These are phyloP conservation scores for Kodamaea suecica DNA, from an alignment of 1,139 yeast genomes.

Conservation along the genomic window DNA sequence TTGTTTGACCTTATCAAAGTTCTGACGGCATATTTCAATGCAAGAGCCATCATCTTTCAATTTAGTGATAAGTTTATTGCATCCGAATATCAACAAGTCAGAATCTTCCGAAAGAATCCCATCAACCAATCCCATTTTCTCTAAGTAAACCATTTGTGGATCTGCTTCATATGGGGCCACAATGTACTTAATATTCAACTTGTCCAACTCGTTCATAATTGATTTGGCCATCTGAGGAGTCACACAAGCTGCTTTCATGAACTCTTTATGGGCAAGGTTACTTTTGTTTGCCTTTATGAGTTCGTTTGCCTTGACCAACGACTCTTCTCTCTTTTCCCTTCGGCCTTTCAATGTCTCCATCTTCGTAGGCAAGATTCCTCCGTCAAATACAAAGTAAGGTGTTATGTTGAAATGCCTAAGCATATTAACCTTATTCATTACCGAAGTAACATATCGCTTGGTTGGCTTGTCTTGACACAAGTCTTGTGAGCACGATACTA, in stretches of 20 bases:
- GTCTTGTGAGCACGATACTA: constrained; percentile 80
- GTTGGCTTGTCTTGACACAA: constrained; percentile 73
- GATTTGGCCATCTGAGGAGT: constrained; percentile 91
- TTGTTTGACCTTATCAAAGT: constrained; percentile 46
- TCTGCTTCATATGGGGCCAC: constrained; percentile 99
- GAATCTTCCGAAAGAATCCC: constrained; percentile 95
- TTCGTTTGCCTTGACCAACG: constrained; percentile 53
- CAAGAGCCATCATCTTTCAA: constrained; percentile 75
- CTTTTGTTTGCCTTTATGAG: constrained; percentile 50
- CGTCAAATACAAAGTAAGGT: constrained; percentile 93
- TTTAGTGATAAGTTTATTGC: constrained; percentile 72
- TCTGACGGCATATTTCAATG: constrained; percentile 58
- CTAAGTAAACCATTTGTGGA: constrained; percentile 91
- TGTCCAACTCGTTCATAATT: constrained; percentile 68
- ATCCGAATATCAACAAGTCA: constrained; percentile 88
- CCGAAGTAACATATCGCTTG: constrained; percentile 56
- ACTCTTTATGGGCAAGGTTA: constrained; percentile 62
- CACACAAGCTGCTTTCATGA: constrained; percentile 78
- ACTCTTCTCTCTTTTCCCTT: constrained; percentile 52
- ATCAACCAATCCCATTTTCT: constrained; percentile 67
- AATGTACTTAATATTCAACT: constrained; percentile 59
- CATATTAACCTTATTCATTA: constrained; percentile 63
- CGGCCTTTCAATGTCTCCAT: constrained; percentile 70
- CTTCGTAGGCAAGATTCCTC: constrained; percentile 81
- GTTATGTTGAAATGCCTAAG: constrained; percentile 64